A percentile compares a stretch with the other conserved stretches of the same genome.
Evolutionary conservation across 2,329 filamentous ascomycete genomes (phyloP).

Genomic region (Fusarium abutilonis): DNA sequence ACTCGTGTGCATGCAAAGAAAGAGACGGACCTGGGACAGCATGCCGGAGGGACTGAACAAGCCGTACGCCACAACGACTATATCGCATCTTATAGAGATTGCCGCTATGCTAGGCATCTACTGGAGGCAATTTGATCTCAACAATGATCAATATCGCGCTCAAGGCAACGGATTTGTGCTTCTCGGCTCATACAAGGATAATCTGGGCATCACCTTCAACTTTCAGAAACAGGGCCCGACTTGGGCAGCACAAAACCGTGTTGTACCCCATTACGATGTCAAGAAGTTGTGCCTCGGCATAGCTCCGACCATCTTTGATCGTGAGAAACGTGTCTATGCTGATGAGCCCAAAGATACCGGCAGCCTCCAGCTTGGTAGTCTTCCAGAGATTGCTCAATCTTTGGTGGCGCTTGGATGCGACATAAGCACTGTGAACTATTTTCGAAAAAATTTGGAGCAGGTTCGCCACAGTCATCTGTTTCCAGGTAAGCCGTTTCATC

Average conservation of each 20-base stretch:
- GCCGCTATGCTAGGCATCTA: constrained; percentile 52
- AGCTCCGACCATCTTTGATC: constrained; percentile 52
- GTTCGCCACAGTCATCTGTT: constrained; percentile 35
- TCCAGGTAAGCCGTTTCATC: constrained; percentile 15
- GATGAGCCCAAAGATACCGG: constrained; percentile 35
- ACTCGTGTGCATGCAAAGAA: constrained; percentile 38
- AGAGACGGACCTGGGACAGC: constrained; percentile 37
- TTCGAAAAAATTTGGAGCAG: constrained; percentile 32
- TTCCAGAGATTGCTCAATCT: constrained; percentile 50
- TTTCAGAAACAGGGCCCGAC: constrained; percentile 53
- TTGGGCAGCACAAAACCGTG: constrained; percentile 49
- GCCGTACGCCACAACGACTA: constrained; percentile 51
- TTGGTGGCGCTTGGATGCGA: constrained; percentile 54
- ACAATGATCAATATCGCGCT: constrained; percentile 50
- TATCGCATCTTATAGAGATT: constrained; percentile 51
- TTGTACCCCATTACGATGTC: constrained; percentile 51
- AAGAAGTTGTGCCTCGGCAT: constrained; percentile 55
- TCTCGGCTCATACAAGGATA: constrained; percentile 45
- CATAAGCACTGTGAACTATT: constrained; percentile 48
- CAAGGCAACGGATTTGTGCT: constrained; percentile 52
- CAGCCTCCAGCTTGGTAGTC: constrained; percentile 48
- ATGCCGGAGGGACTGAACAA: constrained; percentile 37
- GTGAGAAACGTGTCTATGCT: constrained; percentile 37
- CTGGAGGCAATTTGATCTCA: constrained; percentile 55
- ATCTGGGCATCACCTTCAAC: constrained; percentile 53